These are phyloP conservation scores for Barbarea vulgaris DNA, from an alignment of 345 rosid genomes.

Conservation along the genomic window DNA sequence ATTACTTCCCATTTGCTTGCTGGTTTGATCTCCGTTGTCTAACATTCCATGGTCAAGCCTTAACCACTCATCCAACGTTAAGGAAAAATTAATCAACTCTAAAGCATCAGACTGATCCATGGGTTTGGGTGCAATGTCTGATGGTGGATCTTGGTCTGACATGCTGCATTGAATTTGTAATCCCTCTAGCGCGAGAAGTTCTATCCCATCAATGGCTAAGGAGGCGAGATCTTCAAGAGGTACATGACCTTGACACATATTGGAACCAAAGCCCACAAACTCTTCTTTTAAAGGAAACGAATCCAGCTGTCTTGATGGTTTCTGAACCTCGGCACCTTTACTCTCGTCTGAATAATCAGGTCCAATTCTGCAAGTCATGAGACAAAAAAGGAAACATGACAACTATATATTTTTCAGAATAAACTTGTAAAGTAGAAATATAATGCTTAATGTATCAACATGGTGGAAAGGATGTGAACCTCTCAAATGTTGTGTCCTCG, in stretches of 20 bases:
- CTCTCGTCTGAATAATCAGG: conserved; percentile 20
- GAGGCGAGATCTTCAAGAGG: conserved; percentile 46
- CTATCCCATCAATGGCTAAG: conserved; percentile 55
- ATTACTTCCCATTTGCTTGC: conserved; percentile 32
- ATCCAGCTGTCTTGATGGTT: conserved; percentile 18
- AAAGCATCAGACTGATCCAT: conserved; percentile 35
- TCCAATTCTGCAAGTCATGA: conserved; percentile 19
- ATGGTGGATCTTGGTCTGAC: conserved; percentile 61
- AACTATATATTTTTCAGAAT: neutral
- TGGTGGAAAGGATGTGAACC: conserved; percentile 42
- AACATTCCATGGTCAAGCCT: conserved; percentile 49
- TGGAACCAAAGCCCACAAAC: conserved; percentile 20
- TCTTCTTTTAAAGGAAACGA: conserved; percentile 12
- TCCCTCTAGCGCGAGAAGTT: conserved; percentile 61
- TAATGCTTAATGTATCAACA: conserved; percentile 24
- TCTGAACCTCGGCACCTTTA: conserved; percentile 6
- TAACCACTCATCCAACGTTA: conserved; percentile 70
- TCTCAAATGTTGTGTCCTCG: conserved; percentile 36
- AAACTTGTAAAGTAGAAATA: neutral
- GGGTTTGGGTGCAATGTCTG: conserved; percentile 42
- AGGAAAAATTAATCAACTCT: conserved; percentile 49
- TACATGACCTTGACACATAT: conserved; percentile 33
- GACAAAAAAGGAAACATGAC: neutral
- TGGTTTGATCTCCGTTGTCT: conserved; percentile 42
- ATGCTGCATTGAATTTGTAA: conserved; percentile 68